Evolutionary conservation across 139 green algal species (phyloP).

Genomic region (Auxenochlorella pyrenoidosa): DNA sequence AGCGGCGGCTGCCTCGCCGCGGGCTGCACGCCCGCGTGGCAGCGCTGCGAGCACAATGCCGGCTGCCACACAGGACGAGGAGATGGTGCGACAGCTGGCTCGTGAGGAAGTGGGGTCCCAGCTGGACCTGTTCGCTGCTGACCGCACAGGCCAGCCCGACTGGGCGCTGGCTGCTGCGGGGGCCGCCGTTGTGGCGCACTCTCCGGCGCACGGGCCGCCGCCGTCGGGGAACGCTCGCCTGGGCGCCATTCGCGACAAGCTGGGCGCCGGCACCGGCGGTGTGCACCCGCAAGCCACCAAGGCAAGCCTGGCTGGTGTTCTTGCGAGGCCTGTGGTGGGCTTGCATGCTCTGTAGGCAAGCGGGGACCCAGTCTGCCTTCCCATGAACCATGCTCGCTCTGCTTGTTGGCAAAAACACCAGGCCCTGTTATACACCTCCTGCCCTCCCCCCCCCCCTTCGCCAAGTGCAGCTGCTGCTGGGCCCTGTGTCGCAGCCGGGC

Average conservation of each 20-base stretch:
- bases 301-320: neutral
- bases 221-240: neutral
- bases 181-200: conserved; percentile 42
- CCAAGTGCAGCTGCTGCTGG: conserved; percentile 43
- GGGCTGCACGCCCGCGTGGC: neutral
- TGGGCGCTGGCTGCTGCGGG: conserved; percentile 40
- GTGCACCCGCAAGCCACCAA: conserved; percentile 14
- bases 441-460: neutral
- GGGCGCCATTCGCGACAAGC: neutral
- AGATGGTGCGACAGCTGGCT: conserved; percentile 11
- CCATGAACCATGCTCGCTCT: too few relatives aligned
- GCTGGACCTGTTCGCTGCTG: conserved; percentile 15
- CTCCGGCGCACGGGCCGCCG: neutral
- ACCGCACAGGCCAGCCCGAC: conserved; percentile 41
- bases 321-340: neutral
- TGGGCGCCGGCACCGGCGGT: neutral
- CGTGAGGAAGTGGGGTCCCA: neutral
- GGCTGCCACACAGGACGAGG: neutral
- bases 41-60: neutral
- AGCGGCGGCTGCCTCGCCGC: too few relatives aligned
- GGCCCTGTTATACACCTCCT: neutral
- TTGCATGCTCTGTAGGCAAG: too few relatives aligned
- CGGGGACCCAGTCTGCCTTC: too few relatives aligned
- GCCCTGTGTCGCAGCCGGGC: conserved; percentile 25
- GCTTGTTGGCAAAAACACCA: too few relatives aligned